Evolutionary conservation across 306 rosid species (phyloP), one percentile per base, ranked within the genome.

Genomic region (Sechiopsis laciniata): DNA sequence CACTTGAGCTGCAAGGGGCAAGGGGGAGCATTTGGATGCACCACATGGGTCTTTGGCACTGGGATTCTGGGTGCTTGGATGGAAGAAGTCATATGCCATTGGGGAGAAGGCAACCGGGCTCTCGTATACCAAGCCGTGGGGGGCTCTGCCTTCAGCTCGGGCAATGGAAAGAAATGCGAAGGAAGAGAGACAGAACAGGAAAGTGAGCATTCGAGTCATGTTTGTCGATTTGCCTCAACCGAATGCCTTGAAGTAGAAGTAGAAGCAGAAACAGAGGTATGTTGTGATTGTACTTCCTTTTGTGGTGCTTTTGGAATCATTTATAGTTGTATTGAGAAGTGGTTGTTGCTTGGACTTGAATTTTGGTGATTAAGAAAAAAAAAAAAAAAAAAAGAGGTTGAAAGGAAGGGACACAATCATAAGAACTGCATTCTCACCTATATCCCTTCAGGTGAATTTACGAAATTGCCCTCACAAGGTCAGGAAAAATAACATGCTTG

Each of bases 51-150:
- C 86, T 67, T 56, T 55, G 56, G 68, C 71, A 46, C 48, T 82
- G 1, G 88, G 80, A 46, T 84, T 80, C 50, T 19, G 46, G 16
- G 74, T 74, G 73, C 74, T 84, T 46, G 99, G 96, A 60, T 95
- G 91, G 55, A 91, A 95, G 79, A 95, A 95, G 71, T 87, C 79
- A 48, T 95, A 95, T 7, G 95, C 90, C 21, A 89, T 86, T 7
- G 99, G 99, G 4, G 97, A 75, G 75, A 95, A 73, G 0, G 84
- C 91, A 24, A 70, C 72, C 0, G 97, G 95, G 15, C 69, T 75
- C 76, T 86, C 91, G 26, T 84, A 62, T 35, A 81, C 88, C 32
- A 95, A 78, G 17, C 99, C 97, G 59, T 91, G 99, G 2, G 97
- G 95, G 4, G 97, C 85, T 89, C 99, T 40, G 53, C 88, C 97